These are phyloP conservation scores for Posidonia oceanica DNA, from an alignment of 116 monocot species.

Conservation along the genomic window DNA sequence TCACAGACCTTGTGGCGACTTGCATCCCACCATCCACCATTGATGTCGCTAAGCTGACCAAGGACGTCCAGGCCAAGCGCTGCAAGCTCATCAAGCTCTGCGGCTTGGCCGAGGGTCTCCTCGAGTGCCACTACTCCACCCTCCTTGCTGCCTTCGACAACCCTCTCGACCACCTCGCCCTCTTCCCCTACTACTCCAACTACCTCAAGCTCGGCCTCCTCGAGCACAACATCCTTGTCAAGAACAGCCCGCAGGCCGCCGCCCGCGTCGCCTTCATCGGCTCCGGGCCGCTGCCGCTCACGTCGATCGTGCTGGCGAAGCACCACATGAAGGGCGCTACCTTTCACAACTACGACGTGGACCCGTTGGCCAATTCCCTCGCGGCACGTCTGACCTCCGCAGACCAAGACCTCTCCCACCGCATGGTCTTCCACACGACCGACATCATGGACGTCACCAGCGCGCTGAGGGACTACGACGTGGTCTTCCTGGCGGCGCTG, in stretches of 20 bases:
- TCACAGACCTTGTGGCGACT: constrained; percentile 33
- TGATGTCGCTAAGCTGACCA: constrained; percentile 26
- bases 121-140: constrained; percentile 37
- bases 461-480: constrained; percentile 35
- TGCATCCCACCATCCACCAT: constrained; percentile 44
- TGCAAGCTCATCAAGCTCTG: constrained; percentile 26
- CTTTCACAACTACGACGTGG: constrained; percentile 51
- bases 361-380: constrained; percentile 18
- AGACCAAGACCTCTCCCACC: constrained; percentile 17
- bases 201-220: constrained; percentile 33
- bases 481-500: constrained; percentile 69
- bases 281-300: constrained; percentile 44
- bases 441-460: constrained; percentile 26
- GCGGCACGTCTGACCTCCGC: constrained; percentile 18
- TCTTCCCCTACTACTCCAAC: constrained; percentile 46
- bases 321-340: constrained; percentile 19
- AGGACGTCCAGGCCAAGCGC: constrained; percentile 12
- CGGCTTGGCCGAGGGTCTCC: constrained; percentile 27
- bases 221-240: constrained; percentile 28
- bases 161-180: constrained; percentile 20
- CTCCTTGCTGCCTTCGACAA: constrained; percentile 17
- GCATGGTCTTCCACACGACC: constrained; percentile 27
- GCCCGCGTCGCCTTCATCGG: constrained; percentile 35
- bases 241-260: constrained; percentile 11
- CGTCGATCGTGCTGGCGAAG: constrained; percentile 35